phyloP scores from a whole-genome alignment of 441 rosid species.

The Adansonia rubrostipa region DNA sequence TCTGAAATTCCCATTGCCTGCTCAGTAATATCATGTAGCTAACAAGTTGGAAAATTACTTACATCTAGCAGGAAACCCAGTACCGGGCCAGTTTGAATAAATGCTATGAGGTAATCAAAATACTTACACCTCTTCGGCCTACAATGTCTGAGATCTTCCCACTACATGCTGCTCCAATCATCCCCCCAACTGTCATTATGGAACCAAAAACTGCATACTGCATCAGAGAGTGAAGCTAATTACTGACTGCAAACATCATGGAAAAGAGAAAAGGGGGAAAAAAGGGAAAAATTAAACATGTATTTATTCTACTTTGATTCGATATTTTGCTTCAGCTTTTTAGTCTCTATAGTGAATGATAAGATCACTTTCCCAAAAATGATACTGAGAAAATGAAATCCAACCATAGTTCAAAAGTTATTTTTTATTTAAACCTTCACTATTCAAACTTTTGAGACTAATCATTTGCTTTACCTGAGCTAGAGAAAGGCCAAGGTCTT shows the following conservation, averaged over 20 bases:
- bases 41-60: background rate
- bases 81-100: background rate
- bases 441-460: too few species aligned
- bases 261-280: background rate
- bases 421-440: background rate
- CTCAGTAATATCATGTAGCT: constrained; percentile 2
- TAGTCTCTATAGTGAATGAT: background rate
- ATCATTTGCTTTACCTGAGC: constrained; percentile 25
- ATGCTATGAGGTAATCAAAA: background rate
- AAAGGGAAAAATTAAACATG: background rate
- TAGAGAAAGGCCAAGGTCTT: constrained; percentile 37
- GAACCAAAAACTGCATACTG: constrained; percentile 91
- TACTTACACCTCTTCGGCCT: constrained; percentile 73
- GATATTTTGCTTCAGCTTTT: background rate
- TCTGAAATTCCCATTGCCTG: constrained; percentile 76
- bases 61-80: background rate
- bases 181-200: constrained; percentile 75
- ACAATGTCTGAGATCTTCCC: constrained; percentile 65
- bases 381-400: constrained; percentile 12
- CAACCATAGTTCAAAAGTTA: background rate
- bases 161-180: constrained; percentile 78
- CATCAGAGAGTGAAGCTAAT: background rate
- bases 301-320: background rate
- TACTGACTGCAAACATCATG: background rate
- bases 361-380: background rate